Base-by-base conservation (phyloP, 805 yeast species). In the Nakazawaea laoshanensis region DNA sequence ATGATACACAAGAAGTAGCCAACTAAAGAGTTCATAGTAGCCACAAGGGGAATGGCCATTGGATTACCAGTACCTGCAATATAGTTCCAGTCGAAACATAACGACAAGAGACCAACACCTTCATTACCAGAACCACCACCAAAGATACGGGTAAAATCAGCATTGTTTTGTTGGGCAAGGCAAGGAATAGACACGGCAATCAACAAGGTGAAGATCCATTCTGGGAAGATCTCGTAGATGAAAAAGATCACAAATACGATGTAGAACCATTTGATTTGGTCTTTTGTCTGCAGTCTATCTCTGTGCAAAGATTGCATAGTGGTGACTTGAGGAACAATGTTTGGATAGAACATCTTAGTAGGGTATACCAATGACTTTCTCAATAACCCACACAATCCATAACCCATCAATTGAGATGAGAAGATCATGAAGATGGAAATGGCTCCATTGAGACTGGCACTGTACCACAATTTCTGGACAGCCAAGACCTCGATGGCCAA, bases 111-210 rank as follows among this genome's bases (percentile, higher is more conserved):
- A 2, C 56, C 56, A 26, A 51, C 42, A 23, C 55, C 58, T 35
- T 53, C 57, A 40, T 53, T 53, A 41, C 55, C 55, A 38, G 45
- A 46, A 22, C 55, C 44, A 17, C 59, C 58, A 23, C 58, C 58
- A 39, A 53, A 53, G 27, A 53, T 37, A 37, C 53, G 38, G 21
- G 57, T 50, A 19, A 53, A 52, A 25, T 42, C 41, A 15, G 47
- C 32, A 37, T 45, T 43, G 24, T 44, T 39, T 15, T 48, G 50
- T 27, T 53, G 53, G 26, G 51, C 45, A 23, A 53, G 44, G 26
- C 50, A 46, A 13, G 48, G 56, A 40, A 51, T 44, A 9, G 57
- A 51, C 29, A 52, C 40, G 25, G 55, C 56, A 27, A 50, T 44
- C 25, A 52, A 38, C 45, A 50, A 37, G 9, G 42, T 46, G 38